Evolutionary conservation across 257 asterid genomes (phyloP).

Genomic region (Ocimum tenuiflorum): DNA sequence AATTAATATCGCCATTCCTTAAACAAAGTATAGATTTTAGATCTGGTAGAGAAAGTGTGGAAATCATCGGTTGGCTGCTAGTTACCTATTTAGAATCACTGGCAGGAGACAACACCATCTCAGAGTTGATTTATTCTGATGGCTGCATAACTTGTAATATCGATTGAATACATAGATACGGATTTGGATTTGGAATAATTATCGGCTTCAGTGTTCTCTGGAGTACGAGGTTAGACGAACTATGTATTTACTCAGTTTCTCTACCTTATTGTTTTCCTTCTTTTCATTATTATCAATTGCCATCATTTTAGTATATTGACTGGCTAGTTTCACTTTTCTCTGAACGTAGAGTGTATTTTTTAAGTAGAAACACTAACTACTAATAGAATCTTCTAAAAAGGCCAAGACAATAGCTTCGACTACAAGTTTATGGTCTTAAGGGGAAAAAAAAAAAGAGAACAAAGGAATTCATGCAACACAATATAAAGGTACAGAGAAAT

Average conservation of each 20-base stretch:
- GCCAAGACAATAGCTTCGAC: neutral
- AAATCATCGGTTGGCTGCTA: neutral
- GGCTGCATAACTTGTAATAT: constrained; percentile 13
- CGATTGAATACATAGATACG: neutral
- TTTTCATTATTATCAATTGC: too few species aligned
- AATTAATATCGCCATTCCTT: neutral
- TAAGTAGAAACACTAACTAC: too few species aligned
- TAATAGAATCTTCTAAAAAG: too few species aligned
- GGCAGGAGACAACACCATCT: neutral
- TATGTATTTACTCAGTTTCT: neutral
- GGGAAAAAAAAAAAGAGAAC: too few species aligned
- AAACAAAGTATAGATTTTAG: neutral
- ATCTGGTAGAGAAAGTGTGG: neutral
- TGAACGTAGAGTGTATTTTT: too few species aligned
- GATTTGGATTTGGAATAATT: neutral
- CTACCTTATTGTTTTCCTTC: too few species aligned
- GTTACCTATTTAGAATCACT: neutral
- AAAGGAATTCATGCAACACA: neutral
- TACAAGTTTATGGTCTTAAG: neutral
- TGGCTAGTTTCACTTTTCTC: too few species aligned
- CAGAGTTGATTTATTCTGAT: neutral
- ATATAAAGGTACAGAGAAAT: neutral
- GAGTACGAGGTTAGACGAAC: neutral
- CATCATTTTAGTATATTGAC: too few species aligned
- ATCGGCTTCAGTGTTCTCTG: neutral